Base-by-base conservation (phyloP, 306 rosid genomes). In the Castanea crenata region DNA sequence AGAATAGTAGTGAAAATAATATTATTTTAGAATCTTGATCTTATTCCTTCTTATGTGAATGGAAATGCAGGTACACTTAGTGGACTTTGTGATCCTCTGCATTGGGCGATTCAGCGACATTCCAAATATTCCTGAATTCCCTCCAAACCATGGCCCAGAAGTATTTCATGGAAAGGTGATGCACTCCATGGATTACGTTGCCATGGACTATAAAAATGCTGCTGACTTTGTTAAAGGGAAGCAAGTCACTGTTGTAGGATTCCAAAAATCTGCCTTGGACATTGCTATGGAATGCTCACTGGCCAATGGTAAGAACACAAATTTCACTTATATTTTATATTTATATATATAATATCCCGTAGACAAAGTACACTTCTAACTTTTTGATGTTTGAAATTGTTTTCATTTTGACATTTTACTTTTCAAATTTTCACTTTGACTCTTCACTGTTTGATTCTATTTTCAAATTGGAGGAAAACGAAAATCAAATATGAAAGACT, bases 31-130 rank as follows among this genome's bases (percentile, higher is more conserved):
- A 38, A 38, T 7, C 46, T 38, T 38, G 10, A 38, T 38, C 46
- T 38, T 38, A 7, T 38, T 38, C 46, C 46, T 38, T 49, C 54
- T 49, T 49, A 49, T 49, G 54, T 49, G 54, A 62, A 31, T 21
- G 52, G 0, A 19, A 29, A 67, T 71, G 77, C 81, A 90, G 92
- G 86, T 71, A 6, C 71, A 85, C 7, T 16, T 55, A 8, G 87
- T 92, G 69, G 93, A 90, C 76, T 92, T 92, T 69, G 85, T 89
- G 80, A 79, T 92, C 51, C 91, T 92, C 12, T 92, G 94, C 89
- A 73, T 89, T 2, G 97, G 94, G 12, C 75, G 94, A 69, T 92
- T 92, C 84, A 89, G 93, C 57, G 95, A 85, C 12, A 77, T 90
- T 58, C 97, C 97, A 15, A 82, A 90, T 75, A 83, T 92, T 44